Evolutionary conservation across 2,329 filamentous ascomycete species (phyloP).

Genomic region (Cladosporium sp.): DNA sequence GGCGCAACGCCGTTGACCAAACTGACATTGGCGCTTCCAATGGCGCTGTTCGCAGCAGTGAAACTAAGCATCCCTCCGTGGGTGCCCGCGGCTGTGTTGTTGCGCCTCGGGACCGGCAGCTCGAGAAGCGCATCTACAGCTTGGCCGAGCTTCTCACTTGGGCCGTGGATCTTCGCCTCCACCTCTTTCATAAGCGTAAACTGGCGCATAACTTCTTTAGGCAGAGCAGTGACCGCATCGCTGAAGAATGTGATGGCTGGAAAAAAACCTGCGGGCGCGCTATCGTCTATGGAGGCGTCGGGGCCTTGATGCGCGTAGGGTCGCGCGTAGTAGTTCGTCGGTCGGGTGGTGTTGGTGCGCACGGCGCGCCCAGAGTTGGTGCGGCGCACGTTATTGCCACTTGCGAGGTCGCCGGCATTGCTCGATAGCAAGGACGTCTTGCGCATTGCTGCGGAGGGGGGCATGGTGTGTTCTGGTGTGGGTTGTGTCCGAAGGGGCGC

Average conservation of each 20-base stretch:
- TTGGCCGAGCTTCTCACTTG: slow-evolving; percentile 74
- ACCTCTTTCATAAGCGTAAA: slow-evolving; percentile 96
- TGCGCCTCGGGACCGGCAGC: slow-evolving; percentile 38
- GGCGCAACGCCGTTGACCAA: slow-evolving; percentile 30
- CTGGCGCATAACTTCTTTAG: slow-evolving; percentile 90
- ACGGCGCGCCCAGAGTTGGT: slow-evolving; percentile 39
- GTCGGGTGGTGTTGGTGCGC: slow-evolving; percentile 40
- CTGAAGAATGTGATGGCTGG: slow-evolving; percentile 71
- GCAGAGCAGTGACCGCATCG: slow-evolving; percentile 84
- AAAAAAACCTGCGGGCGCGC: slow-evolving; percentile 46
- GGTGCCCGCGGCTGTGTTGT: slow-evolving; percentile 6
- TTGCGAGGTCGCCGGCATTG: not conserved
- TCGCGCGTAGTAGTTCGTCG: slow-evolving; percentile 48
- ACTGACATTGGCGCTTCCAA: slow-evolving; percentile 33
- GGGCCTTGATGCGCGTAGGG: slow-evolving; percentile 34
- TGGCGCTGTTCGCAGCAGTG: slow-evolving; percentile 35
- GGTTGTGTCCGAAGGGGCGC: not conserved
- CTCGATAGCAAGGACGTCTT: slow-evolving; percentile 9
- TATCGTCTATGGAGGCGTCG: slow-evolving; percentile 17
- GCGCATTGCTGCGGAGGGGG: slow-evolving; percentile 5
- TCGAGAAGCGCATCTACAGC: slow-evolving; percentile 59
- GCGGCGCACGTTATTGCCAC: slow-evolving; percentile 15
- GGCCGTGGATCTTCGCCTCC: slow-evolving; percentile 88
- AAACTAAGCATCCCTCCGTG: slow-evolving; percentile 27
- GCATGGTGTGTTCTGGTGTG: slow-evolving; percentile 3